These are phyloP conservation scores for Starmerella sp. DNA, from an alignment of 805 yeast genomes.

Conservation along the genomic window DNA sequence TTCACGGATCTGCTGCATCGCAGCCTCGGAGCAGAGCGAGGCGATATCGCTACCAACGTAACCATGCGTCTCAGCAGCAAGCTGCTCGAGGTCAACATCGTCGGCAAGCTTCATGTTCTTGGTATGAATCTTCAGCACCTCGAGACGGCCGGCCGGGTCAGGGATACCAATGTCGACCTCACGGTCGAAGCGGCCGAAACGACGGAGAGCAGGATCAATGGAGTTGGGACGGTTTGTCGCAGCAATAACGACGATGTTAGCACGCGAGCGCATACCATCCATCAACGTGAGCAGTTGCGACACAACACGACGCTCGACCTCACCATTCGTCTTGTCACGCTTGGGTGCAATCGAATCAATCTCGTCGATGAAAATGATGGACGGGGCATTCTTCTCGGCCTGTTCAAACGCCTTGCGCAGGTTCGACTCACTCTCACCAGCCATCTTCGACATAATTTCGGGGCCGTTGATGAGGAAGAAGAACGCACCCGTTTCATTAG, in stretches of 20 bases:
- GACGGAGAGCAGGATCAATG: constrained; percentile 73
- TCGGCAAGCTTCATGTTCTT: constrained; percentile 95
- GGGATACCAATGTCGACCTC: constrained; percentile 88
- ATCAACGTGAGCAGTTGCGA: constrained; percentile 92
- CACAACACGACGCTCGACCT: constrained; percentile 98
- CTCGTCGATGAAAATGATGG: constrained; percentile 96
- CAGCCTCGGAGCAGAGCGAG: constrained; percentile 98
- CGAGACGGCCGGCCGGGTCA: constrained; percentile 96
- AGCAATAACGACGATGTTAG: constrained; percentile 95
- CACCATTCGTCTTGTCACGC: constrained; percentile 99
- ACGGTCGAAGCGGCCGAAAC: constrained; percentile 78
- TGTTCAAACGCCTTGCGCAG: constrained; percentile 97
- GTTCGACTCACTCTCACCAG: constrained; percentile 97
- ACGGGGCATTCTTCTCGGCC: constrained; percentile 97
- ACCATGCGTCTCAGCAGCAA: constrained; percentile 97
- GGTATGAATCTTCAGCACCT: constrained; percentile 92
- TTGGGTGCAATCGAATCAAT: constrained; percentile 98
- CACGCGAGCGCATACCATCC: constrained; percentile 99
- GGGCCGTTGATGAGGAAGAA: constrained; percentile 98
- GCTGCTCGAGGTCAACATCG: constrained; percentile 89
- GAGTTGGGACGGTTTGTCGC: constrained; percentile 88
- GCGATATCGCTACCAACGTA: constrained; percentile 99
- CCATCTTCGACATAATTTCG: constrained; percentile 99
- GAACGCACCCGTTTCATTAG: constrained; percentile 98
- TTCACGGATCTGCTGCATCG: constrained; percentile 99